Conservation (phyloP, 2,329 filamentous ascomycete species). For the Catunica adiposa region DNA sequence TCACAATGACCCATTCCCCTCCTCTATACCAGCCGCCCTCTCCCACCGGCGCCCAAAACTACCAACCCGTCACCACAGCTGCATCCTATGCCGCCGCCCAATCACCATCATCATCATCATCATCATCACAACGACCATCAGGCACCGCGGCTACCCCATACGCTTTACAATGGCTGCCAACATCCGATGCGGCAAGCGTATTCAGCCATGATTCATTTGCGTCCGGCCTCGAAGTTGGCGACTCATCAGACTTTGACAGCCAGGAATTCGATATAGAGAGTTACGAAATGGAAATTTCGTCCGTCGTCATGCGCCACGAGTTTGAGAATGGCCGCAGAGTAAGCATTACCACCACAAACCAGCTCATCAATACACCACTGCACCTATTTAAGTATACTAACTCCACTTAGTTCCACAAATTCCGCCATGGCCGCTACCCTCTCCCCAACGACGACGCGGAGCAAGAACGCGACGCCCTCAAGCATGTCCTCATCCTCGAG, state of each 20-base stretch:
- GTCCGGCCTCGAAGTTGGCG: slow-evolving; percentile 5
- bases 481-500: slow-evolving; percentile 30
- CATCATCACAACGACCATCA: background rate
- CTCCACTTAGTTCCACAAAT: slow-evolving; percentile 25
- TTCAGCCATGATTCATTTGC: slow-evolving; percentile 4
- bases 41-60: background rate
- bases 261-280: slow-evolving; percentile 19
- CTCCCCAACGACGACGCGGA: slow-evolving; percentile 31
- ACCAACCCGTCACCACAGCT: background rate
- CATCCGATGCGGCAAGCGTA: background rate
- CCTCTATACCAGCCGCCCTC: background rate
- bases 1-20: background rate
- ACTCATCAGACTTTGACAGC: slow-evolving; percentile 13
- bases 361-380: background rate
- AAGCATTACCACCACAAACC: background rate
- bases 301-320: slow-evolving; percentile 13
- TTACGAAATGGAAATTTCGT: slow-evolving; percentile 18
- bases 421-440: slow-evolving; percentile 28
- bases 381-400: too few relatives aligned
- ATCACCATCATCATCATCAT: background rate
- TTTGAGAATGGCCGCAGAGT: slow-evolving; percentile 15
- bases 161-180: background rate
- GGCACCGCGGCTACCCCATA: too few relatives aligned
- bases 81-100: background rate
- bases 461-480: slow-evolving; percentile 29